A percentile compares a stretch with the other conserved stretches of the same genome.
phyloP scores from a whole-genome alignment of 441 rosid species.

The Gossypium aridum region DNA sequence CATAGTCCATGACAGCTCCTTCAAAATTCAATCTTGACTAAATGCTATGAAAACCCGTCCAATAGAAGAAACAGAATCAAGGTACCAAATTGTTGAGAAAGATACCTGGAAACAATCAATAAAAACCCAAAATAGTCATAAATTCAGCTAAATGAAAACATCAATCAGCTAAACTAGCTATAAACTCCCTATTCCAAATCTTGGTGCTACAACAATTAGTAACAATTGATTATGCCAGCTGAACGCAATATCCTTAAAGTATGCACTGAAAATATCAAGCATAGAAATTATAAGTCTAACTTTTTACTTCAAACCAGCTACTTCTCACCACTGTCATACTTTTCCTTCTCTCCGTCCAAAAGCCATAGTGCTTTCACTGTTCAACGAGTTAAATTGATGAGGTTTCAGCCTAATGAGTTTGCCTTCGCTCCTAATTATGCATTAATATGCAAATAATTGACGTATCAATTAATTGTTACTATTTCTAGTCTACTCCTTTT shows the following conservation, averaged over 20 bases:
- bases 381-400: neutral
- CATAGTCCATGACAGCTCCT: constrained; percentile 55
- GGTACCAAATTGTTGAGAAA: constrained; percentile 15
- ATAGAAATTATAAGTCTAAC: neutral
- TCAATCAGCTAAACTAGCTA: constrained; percentile 7
- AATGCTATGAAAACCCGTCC: constrained; percentile 7
- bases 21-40: constrained; percentile 24
- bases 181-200: neutral
- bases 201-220: neutral
- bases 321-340: too few relatives aligned
- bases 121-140: neutral
- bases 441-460: neutral
- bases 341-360: too few relatives aligned
- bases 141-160: constrained; percentile 3
- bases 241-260: neutral
- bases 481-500: neutral
- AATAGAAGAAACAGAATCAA: constrained; percentile 12
- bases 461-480: neutral
- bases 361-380: neutral
- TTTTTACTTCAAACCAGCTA: neutral
- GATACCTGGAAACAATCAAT: constrained; percentile 12
- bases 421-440: neutral
- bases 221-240: neutral
- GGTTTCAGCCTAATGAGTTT: neutral
- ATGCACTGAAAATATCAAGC: constrained; percentile 4